phyloP scores from a whole-genome alignment of 2,329 filamentous ascomycete species.

The Curvularia eragrostidis region DNA sequence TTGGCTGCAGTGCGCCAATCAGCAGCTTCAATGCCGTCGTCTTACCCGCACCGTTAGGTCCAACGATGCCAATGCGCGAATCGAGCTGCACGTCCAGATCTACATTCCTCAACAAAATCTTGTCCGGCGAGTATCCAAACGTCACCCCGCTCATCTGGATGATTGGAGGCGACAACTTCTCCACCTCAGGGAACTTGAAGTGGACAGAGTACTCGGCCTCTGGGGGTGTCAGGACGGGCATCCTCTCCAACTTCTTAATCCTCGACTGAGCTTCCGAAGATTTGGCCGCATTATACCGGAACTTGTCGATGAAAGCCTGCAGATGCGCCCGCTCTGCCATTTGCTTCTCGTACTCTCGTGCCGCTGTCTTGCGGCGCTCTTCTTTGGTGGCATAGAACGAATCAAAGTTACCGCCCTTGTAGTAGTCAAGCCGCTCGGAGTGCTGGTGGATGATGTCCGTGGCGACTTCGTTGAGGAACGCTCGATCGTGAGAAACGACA shows the following conservation, averaged over 20 bases:
- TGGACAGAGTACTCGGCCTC: conserved; percentile 95
- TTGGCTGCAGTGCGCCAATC: conserved; percentile 80
- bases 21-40: conserved; percentile 98
- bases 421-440: conserved; percentile 96
- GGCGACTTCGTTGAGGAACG: conserved; percentile 98
- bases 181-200: conserved; percentile 96
- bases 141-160: conserved; percentile 94
- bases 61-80: conserved; percentile 98
- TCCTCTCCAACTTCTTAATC: conserved; percentile 98
- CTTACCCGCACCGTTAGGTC: conserved; percentile 97
- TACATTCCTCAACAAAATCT: conserved; percentile 80
- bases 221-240: conserved; percentile 88
- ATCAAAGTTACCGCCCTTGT: conserved; percentile 92
- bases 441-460: conserved; percentile 99
- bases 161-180: conserved; percentile 96
- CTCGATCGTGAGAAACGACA: conserved; percentile 97
- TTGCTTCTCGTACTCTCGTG: conserved; percentile 98
- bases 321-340: conserved; percentile 93
- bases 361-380: conserved; percentile 93
- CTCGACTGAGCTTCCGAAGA: conserved; percentile 97
- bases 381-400: conserved; percentile 85
- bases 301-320: conserved; percentile 98
- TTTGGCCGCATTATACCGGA: conserved; percentile 98
- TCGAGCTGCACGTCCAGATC: conserved; percentile 97
- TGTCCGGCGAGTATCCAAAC: conserved; percentile 86